Conservation (phyloP, 257 asterid genomes). For the Nicotiana tomentosiformis region DNA sequence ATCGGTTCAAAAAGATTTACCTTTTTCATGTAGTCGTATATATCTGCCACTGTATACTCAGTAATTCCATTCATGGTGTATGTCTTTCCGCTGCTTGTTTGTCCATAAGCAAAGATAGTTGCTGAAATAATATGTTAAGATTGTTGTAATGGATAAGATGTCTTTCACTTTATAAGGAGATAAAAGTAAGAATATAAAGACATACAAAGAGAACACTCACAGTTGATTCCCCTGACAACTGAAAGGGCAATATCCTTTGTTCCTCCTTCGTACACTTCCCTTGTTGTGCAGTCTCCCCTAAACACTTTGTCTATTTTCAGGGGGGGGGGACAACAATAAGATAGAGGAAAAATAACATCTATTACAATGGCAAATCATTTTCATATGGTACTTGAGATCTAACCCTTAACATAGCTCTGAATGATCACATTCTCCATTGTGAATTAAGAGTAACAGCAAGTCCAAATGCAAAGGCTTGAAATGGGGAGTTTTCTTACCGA, state of each 20-base stretch:
- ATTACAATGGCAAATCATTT: background rate
- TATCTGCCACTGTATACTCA: slow-evolving; percentile 78
- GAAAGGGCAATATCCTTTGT: slow-evolving; percentile 83
- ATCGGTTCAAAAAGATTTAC: slow-evolving; percentile 12
- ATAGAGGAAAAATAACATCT: background rate
- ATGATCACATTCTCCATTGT: background rate
- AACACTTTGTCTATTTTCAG: slow-evolving; percentile 64
- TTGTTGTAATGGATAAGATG: background rate
- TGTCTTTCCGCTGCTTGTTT: slow-evolving; percentile 99
- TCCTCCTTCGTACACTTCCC: slow-evolving; percentile 84
- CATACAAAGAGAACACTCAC: slow-evolving; percentile 47
- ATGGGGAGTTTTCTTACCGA: slow-evolving; percentile 44
- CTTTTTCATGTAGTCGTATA: slow-evolving; percentile 39
- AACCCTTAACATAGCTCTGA: background rate
- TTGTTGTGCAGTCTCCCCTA: slow-evolving; percentile 81
- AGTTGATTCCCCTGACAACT: slow-evolving; percentile 84
- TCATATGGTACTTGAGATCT: background rate
- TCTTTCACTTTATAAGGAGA: background rate
- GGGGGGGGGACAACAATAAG: background rate
- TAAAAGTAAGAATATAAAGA: background rate
- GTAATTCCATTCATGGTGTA: slow-evolving; percentile 98
- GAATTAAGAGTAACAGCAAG: background rate
- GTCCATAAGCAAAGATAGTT: slow-evolving; percentile 96
- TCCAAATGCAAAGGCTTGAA: slow-evolving; percentile 3
- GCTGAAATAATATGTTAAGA: slow-evolving; percentile 45